Conservation (phyloP, 2,329 filamentous ascomycete species). For the Escovopsis weberi region DNA sequence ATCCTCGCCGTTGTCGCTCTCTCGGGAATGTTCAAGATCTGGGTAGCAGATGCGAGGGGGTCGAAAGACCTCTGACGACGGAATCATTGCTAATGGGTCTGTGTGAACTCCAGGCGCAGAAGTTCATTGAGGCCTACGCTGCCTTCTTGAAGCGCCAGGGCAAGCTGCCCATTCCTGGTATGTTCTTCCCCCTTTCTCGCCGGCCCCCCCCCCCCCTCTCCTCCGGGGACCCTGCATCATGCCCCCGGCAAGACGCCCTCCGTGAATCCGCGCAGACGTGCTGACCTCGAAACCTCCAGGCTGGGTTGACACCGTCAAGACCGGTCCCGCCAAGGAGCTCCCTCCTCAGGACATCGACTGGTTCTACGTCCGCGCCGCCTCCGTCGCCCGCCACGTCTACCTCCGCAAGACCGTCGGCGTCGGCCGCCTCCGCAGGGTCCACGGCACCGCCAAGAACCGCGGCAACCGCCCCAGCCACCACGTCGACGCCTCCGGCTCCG, state of each 20-base stretch:
- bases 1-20: too few species aligned
- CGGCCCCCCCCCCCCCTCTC: too few species aligned
- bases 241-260: not conserved
- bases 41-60: conserved; percentile 56
- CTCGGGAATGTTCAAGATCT: conserved; percentile 12
- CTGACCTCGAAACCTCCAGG: conserved; percentile 33
- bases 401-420: conserved; percentile 98
- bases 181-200: conserved; percentile 20
- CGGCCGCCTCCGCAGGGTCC: conserved; percentile 89
- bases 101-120: conserved; percentile 52
- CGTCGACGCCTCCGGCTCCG: conserved; percentile 85
- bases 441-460: conserved; percentile 96
- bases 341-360: conserved; percentile 97
- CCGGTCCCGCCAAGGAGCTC: conserved; percentile 88
- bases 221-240: too few species aligned
- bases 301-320: conserved; percentile 99
- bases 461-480: conserved; percentile 84
- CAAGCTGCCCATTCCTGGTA: conserved; percentile 83
- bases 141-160: conserved; percentile 89
- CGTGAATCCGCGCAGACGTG: too few species aligned
- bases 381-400: conserved; percentile 97
- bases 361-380: conserved; percentile 83
- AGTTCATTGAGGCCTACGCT: conserved; percentile 78
- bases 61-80: conserved; percentile 61
- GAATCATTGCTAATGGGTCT: conserved; percentile 53